Evolutionary conservation across 202 grass and related monocot genomes (phyloP).

Genomic region (Sporobolus alterniflorus): DNA sequence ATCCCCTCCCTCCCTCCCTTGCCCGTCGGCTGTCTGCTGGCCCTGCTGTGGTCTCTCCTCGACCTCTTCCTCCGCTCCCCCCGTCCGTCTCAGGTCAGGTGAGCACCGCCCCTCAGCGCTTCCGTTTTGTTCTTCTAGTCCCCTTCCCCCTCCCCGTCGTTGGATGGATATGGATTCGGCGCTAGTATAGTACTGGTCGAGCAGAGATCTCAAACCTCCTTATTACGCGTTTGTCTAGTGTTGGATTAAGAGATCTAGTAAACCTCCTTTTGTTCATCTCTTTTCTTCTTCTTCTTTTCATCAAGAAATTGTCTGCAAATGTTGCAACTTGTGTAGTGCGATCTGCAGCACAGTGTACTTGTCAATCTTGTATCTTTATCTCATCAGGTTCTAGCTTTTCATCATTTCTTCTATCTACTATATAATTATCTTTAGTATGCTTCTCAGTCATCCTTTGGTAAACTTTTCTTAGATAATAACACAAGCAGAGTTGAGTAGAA

Average conservation of each 20-base stretch:
- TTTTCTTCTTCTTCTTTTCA: too few species aligned
- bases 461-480: neutral
- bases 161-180: neutral
- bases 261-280: too few species aligned
- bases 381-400: slow-evolving; percentile 3
- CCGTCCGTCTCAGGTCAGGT: slow-evolving; percentile 37
- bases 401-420: neutral
- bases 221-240: neutral
- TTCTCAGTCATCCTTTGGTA: slow-evolving; percentile 1
- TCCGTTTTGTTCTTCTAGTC: neutral
- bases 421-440: neutral
- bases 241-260: neutral
- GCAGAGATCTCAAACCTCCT: neutral
- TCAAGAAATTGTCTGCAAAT: slow-evolving; percentile 4
- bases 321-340: slow-evolving; percentile 43
- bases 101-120: neutral
- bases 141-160: neutral
- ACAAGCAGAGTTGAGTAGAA: neutral
- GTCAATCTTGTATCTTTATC: slow-evolving; percentile 9
- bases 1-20: neutral
- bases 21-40: neutral
- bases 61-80: neutral
- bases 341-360: slow-evolving; percentile 25
- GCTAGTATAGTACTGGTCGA: too few species aligned
- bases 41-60: neutral